Base-by-base conservation (phyloP, 306 rosid genomes). In the Castanea sativa region DNA sequence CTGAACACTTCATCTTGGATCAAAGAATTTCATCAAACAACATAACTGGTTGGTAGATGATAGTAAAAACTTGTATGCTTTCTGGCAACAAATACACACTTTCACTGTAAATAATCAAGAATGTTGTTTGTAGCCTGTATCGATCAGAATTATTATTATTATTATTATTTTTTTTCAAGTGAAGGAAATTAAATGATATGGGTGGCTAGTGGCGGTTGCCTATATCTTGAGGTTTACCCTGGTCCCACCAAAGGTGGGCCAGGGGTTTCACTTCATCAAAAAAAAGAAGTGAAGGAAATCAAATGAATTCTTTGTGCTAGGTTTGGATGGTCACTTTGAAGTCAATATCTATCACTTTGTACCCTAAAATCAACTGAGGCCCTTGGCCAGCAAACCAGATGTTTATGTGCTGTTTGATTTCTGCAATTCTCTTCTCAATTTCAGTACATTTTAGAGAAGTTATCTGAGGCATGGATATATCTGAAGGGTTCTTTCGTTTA, bases 351-450 rank as follows among this genome's bases (percentile, higher is more conserved):
- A 63, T 63, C 43, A 21, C 74, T 38, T 71, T 25, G 55, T 52
- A 19, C 63, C 58, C 58, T 81, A 72, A 6, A 57, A 57, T 57
- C 71, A 58, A 57, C 58, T 61, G 67, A n/a, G 69, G 52, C 19
- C 56, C 45, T 43, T 73, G 74, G 51, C 27, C 51, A 27, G 27
- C 32, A 43, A 57, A 76, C 63, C 71, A 76, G 68, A 75, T 79
- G 41, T 29, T 72, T 79, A 11, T 57, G 60, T 81, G 79, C 75
- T 72, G 59, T 57, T 15, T 29, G 53, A 59, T 65, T 74, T 76
- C 51, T 41, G n/a, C 19, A 1, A 59, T 76, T 60, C 53, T 73
- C 72, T 80, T 73, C 45, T 82, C 55, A 73, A 55, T 71, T 77
- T 65, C 45, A 43, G 61, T 58, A 76, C n/a, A 71, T 76, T 35